Evolutionary conservation across 306 rosid species (phyloP).

Genomic region (Clitoria ternatea): DNA sequence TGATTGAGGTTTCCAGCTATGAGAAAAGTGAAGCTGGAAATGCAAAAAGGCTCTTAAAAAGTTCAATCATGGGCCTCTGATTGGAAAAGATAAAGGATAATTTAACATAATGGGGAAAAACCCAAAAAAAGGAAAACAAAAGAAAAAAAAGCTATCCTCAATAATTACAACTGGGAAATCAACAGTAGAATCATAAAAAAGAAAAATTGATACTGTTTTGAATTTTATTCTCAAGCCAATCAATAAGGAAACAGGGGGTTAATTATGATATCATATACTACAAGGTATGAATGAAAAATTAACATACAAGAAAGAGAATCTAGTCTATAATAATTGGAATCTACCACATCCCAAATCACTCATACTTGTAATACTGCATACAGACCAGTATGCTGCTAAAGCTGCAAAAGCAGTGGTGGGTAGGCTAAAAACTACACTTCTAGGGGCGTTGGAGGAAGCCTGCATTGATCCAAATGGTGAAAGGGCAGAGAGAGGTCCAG

Average conservation of each 20-base stretch:
- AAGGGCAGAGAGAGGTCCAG: constrained; percentile 55
- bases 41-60: constrained; percentile 23
- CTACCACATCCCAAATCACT: constrained; percentile 21
- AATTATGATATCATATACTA: constrained; percentile 25
- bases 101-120: background rate
- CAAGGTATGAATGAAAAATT: constrained; percentile 36
- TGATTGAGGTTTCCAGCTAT: constrained; percentile 14
- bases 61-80: constrained; percentile 28
- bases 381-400: constrained; percentile 35
- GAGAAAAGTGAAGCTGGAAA: constrained; percentile 20
- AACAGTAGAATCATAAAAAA: constrained; percentile 20
- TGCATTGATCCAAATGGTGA: constrained; percentile 57
- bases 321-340: constrained; percentile 31
- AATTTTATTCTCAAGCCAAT: constrained; percentile 14
- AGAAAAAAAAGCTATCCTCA: background rate
- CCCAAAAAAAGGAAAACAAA: background rate
- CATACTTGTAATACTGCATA: constrained; percentile 38
- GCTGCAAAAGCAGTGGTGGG: constrained; percentile 35
- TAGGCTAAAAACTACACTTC: constrained; percentile 19
- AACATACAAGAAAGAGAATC: constrained; percentile 21
- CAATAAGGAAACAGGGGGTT: constrained; percentile 12
- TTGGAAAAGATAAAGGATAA: constrained; percentile 31
- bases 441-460: constrained; percentile 40
- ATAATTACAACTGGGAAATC: constrained; percentile 22
- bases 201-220: background rate